Evolutionary conservation across 768 basidiomycete species (phyloP).

Genomic region (Trametes elegans): DNA sequence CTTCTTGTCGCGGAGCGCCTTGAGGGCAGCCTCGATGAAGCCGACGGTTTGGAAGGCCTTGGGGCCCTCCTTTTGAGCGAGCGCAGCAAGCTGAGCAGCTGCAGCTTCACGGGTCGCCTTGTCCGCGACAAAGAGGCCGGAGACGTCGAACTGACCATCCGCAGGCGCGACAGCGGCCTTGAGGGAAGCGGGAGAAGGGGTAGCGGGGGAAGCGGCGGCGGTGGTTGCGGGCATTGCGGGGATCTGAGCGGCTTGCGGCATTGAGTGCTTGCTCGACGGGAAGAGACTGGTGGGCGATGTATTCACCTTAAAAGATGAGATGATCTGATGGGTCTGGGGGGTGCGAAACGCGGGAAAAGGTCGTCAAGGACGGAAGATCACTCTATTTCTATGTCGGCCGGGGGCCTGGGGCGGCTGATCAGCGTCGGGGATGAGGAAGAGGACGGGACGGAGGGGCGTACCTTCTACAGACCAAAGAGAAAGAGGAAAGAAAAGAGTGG

Average conservation of each 20-base stretch:
- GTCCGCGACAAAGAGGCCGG: conserved; percentile 81
- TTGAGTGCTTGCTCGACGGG: conserved; percentile 5
- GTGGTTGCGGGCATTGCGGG: conserved; percentile 80
- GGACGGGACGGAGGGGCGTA: conserved; percentile 17
- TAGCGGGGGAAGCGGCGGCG: conserved; percentile 56
- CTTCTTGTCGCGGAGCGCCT: conserved; percentile 94
- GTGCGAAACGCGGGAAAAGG: conserved; percentile 37
- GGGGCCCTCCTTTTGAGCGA: conserved; percentile 83
- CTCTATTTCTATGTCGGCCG: conserved; percentile 51
- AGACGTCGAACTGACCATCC: conserved; percentile 65
- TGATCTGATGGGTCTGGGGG: conserved; percentile 38
- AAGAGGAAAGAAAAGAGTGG: conserved; percentile 38
- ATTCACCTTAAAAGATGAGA: conserved; percentile 27
- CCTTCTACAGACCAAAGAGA: conserved; percentile 37
- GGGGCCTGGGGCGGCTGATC: conserved; percentile 32
- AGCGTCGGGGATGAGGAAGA: conserved; percentile 5
- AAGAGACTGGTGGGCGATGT: not conserved
- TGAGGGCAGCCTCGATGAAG: conserved; percentile 71
- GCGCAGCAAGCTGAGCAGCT: conserved; percentile 63
- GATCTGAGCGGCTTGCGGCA: conserved; percentile 37
- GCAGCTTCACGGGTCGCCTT: conserved; percentile 77
- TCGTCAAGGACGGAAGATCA: conserved; percentile 58
- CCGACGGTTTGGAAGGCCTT: conserved; percentile 66
- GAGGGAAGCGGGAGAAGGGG: conserved; percentile 65
- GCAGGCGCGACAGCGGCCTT: conserved; percentile 58